These are phyloP conservation scores for Ophiostoma pallidulum DNA, from an alignment of 2,329 filamentous ascomycete species.

Conservation along the genomic window DNA sequence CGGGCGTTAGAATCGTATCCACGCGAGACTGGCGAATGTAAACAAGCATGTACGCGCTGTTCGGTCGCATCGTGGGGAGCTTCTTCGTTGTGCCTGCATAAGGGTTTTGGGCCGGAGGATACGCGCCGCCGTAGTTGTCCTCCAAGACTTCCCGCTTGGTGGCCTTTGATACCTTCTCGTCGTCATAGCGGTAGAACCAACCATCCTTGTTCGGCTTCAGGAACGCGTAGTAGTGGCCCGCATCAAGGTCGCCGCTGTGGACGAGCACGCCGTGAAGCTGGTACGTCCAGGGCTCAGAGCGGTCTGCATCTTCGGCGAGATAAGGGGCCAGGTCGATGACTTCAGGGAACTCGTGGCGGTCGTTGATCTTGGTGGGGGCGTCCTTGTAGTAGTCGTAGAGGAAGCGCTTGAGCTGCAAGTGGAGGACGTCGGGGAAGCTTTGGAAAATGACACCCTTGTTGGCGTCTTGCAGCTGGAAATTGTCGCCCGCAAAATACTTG, in stretches of 20 bases:
- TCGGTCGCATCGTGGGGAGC: conserved; percentile 51
- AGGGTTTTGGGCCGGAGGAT: conserved; percentile 37
- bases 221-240: conserved; percentile 97
- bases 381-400: conserved; percentile 95
- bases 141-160: conserved; percentile 86
- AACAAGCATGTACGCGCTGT: conserved; percentile 97
- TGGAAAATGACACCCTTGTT: conserved; percentile 98
- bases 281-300: conserved; percentile 82
- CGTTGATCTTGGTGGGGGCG: conserved; percentile 98
- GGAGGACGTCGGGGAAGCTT: conserved; percentile 85
- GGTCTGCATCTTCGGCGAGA: conserved; percentile 76
- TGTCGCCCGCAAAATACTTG: conserved; percentile 88
- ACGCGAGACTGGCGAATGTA: conserved; percentile 83
- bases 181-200: conserved; percentile 94
- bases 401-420: conserved; percentile 93
- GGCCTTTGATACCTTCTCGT: conserved; percentile 92
- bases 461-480: conserved; percentile 88
- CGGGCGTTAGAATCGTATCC: conserved; percentile 71
- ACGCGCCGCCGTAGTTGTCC: conserved; percentile 94
- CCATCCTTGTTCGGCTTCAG: conserved; percentile 89
- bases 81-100: conserved; percentile 42
- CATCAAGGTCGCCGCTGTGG: conserved; percentile 92
- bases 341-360: conserved; percentile 83
- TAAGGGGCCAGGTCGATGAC: conserved; percentile 78
- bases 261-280: conserved; percentile 92